Evolutionary conservation across 192 early-diverging fungal genomes (phyloP), one percentile per base, ranked within the genome.

Genomic region (Backusella circina): DNA sequence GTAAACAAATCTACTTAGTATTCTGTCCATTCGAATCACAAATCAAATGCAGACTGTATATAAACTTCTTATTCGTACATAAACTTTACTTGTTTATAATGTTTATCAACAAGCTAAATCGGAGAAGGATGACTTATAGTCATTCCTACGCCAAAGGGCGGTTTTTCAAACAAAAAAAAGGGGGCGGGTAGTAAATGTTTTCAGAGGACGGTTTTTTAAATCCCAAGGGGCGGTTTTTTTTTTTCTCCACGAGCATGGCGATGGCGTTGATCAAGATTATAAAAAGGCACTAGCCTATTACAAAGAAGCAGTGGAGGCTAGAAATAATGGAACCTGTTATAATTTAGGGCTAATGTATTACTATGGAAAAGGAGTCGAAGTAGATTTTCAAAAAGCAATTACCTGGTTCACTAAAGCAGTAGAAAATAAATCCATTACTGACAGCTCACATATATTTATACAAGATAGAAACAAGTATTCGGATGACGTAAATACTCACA

Each of bases 261-360:
- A 57, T 28, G 54, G 54, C 4, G 54, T 12, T 4, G 21, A 26
- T 12, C 54, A 57, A 26, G 9, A 57, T 3, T 9, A 57, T 12
- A 9, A 87, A 70, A 78, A 86, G 13, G 84, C 88, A 39, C 86
- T 88, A 16, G 78, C 86, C 12, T 91, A 90, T 81, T 87, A 85
- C 64, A 80, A 75, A 31, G 77, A 81, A 13, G 82, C 85, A 1
- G 85, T 83, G 2, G 75, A 84, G 23, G 79, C 83, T 38, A 85
- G 83, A 2, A 85, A 87, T 35, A 80, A 82, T 41, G 80, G 83
- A 79, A 83, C 83, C 21, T 78, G 86, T 65, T 95, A 90, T 73
- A 92, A 90, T 13, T 83, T 95, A 30, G 93, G 92, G 31, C 89
- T 91, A 68, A 95, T 92, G 84, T 90, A 88, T 74, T 83, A 89